Percentiles rank a stretch among this genome's conserved stretches.
Evolutionary conservation across 1,284 basidiomycete genomes (phyloP).

Genomic region (Melampsora medusae): DNA sequence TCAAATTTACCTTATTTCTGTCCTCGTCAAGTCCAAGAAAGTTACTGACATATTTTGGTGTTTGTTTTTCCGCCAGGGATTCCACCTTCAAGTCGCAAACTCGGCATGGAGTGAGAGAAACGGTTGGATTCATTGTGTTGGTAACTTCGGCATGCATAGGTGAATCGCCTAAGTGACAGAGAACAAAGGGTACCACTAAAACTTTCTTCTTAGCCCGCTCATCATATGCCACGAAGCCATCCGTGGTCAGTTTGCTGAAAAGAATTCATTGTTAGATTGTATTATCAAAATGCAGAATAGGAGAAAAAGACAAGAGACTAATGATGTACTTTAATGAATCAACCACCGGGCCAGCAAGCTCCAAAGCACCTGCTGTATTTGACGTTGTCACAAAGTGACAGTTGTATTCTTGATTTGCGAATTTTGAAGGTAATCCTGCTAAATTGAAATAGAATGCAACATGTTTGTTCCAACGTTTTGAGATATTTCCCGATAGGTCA

Average conservation of each 20-base stretch:
- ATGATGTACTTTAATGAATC: constrained; percentile 51
- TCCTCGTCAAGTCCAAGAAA: neutral
- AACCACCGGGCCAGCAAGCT: constrained; percentile 58
- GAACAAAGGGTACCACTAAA: neutral
- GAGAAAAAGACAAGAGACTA: neutral
- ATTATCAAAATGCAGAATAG: too few relatives aligned
- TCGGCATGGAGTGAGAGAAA: neutral
- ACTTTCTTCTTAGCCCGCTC: too few relatives aligned
- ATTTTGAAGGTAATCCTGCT: constrained; percentile 52
- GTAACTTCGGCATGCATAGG: constrained; percentile 21
- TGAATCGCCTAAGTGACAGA: constrained; percentile 4
- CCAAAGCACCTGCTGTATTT: constrained; percentile 57
- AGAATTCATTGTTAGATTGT: neutral
- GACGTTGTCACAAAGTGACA: constrained; percentile 58
- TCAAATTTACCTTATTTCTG: too few relatives aligned
- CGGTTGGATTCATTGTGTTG: neutral
- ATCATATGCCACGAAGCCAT: too few relatives aligned
- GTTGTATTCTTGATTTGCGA: constrained; percentile 51
- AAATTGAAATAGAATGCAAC: constrained; percentile 56
- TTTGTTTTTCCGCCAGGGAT: neutral
- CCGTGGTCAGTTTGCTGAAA: too few relatives aligned
- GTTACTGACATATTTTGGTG: neutral
- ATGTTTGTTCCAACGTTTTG: too few relatives aligned
- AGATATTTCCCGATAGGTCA: constrained; percentile 59
- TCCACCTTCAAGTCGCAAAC: neutral